Conservation (phyloP, 495 filamentous ascomycete genomes). For the Penicillium silybi region DNA sequence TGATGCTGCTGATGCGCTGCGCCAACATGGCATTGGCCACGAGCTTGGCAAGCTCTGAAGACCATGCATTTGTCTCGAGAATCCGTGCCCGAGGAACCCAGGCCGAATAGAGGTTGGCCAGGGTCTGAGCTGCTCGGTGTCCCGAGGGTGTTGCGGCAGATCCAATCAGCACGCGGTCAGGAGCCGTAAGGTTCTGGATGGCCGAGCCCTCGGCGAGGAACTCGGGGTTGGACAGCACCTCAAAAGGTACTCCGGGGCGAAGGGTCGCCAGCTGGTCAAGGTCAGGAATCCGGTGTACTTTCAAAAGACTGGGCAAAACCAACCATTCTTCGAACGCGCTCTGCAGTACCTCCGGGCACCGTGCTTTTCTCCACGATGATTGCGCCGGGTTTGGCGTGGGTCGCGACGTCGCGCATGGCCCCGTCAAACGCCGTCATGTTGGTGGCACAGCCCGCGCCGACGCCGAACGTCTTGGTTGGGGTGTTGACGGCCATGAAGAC, state of each 20-base stretch:
- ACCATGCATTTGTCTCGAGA: constrained; percentile 72
- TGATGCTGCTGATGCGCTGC: constrained; percentile 81
- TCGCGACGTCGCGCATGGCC: constrained; percentile 63
- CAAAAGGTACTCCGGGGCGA: constrained; percentile 60
- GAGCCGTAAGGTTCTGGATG: constrained; percentile 63
- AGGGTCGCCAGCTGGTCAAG: constrained; percentile 39
- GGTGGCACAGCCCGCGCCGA: constrained; percentile 67
- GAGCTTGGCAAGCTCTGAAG: constrained; percentile 75
- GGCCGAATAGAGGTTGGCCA: constrained; percentile 62
- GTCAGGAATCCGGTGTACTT: constrained; percentile 1
- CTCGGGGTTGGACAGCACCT: constrained; percentile 81
- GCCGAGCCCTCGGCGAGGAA: constrained; percentile 80
- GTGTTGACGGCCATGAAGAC: constrained; percentile 80
- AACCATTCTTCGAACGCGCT: constrained; percentile 64
- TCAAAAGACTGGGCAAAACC: background rate
- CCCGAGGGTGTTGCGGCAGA: constrained; percentile 55
- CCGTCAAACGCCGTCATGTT: constrained; percentile 72
- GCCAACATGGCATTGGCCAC: constrained; percentile 80
- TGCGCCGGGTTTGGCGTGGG: constrained; percentile 58
- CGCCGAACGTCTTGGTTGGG: constrained; percentile 68
- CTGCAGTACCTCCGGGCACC: constrained; percentile 74
- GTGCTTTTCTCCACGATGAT: constrained; percentile 85
- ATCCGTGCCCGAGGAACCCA: constrained; percentile 69
- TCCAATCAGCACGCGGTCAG: constrained; percentile 76
- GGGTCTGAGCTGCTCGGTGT: constrained; percentile 54